Percentiles rank a stretch among this genome's conserved stretches.
These are phyloP conservation scores for Cordyceps sp. DNA, from an alignment of 2,329 filamentous ascomycete species.

Conservation along the genomic window DNA sequence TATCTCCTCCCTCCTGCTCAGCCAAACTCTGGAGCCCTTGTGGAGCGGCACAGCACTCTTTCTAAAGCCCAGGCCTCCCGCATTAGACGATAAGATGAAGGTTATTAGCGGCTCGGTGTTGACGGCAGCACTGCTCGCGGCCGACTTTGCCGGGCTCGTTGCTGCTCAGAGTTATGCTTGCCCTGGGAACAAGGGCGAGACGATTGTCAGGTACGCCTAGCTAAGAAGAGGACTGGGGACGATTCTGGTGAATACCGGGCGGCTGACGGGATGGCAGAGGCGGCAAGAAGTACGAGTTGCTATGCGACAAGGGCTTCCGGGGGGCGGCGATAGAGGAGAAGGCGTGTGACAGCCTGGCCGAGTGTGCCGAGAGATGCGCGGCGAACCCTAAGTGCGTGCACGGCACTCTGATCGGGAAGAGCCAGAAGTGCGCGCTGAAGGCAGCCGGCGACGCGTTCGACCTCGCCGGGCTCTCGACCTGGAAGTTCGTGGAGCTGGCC, in stretches of 20 bases:
- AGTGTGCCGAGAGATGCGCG: constrained; percentile 1
- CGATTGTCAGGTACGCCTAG: background rate
- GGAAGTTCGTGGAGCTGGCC: background rate
- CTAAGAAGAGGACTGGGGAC: background rate
- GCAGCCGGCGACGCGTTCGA: background rate
- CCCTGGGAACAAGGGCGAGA: background rate
- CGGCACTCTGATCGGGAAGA: background rate
- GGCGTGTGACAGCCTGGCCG: background rate
- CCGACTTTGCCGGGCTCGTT: background rate
- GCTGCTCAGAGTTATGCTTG: background rate
- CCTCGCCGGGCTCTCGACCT: background rate
- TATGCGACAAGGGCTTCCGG: background rate
- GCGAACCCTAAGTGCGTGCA: background rate
- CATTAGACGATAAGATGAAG: background rate
- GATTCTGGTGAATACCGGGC: background rate
- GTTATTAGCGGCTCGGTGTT: background rate
- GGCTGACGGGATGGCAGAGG: too few species aligned
- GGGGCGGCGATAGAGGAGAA: background rate
- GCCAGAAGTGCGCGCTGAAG: constrained; percentile 1
- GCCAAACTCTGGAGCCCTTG: background rate
- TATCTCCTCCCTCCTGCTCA: background rate
- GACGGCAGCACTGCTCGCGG: too few species aligned
- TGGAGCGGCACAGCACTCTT: background rate
- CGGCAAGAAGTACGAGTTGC: background rate
- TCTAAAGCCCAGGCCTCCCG: background rate